Percentiles rank a stretch among this genome's conserved stretches.
Evolutionary conservation across 2,329 filamentous ascomycete species (phyloP).

Genomic region (Echinosphaeria canescens): DNA sequence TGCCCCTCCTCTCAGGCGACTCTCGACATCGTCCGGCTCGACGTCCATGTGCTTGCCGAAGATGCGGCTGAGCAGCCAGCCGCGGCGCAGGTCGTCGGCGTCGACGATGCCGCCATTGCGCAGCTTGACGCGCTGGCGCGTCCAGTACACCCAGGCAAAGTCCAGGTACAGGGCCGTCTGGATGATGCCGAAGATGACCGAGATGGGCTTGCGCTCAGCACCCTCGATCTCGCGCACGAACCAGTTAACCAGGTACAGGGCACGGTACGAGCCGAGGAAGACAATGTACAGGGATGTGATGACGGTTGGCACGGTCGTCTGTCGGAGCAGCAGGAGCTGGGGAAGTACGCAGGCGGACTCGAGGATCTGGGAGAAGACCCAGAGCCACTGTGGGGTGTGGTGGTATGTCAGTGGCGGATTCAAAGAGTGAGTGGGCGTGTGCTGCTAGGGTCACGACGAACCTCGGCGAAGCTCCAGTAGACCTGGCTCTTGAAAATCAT

Average conservation of each 20-base stretch:
- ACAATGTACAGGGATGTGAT: constrained; percentile 94
- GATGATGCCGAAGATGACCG: constrained; percentile 68
- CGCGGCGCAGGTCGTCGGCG: constrained; percentile 65
- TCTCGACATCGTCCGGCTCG: too few species aligned
- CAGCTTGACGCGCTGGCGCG: constrained; percentile 82
- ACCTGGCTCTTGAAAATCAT: constrained; percentile 36
- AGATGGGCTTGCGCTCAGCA: constrained; percentile 39
- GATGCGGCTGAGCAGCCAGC: constrained; percentile 65
- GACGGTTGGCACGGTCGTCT: constrained; percentile 89
- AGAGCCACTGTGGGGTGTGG: constrained; percentile 38
- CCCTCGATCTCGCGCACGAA: constrained; percentile 41
- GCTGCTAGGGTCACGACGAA: constrained; percentile 12
- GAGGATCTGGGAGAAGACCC: constrained; percentile 79
- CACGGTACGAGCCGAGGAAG: constrained; percentile 70
- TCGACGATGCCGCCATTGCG: constrained; percentile 76
- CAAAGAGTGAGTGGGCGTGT: not conserved
- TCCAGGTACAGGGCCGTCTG: constrained; percentile 84
- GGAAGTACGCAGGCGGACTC: constrained; percentile 83
- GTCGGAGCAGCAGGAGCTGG: constrained; percentile 74
- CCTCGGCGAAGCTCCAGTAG: constrained; percentile 25
- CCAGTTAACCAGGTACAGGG: constrained; percentile 85
- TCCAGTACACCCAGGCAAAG: constrained; percentile 95
- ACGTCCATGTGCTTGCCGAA: constrained; percentile 38
- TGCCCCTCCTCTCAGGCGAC: too few species aligned
- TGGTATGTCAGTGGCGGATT: constrained; percentile 2